Percentiles rank a stretch among this genome's conserved stretches.
phyloP scores from a whole-genome alignment of 371 early-diverging fungal species.

The Saksenaea oblongispora region DNA sequence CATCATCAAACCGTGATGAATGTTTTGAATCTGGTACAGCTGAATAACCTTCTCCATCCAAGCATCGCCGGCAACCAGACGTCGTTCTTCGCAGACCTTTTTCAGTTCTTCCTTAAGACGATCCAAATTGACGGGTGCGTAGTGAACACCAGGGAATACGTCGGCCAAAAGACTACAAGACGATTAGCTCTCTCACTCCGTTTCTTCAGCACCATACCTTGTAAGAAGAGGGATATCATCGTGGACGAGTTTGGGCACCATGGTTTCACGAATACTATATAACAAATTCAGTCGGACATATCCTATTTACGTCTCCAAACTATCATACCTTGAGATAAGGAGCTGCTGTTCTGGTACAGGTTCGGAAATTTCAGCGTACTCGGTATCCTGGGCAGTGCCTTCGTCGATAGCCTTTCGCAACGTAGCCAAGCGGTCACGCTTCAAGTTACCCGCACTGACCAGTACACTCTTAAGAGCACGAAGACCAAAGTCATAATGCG shows the following conservation, averaged over 20 bases:
- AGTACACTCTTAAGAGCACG: slow-evolving; percentile 99
- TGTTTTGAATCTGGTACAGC: slow-evolving; percentile 95
- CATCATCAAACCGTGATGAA: slow-evolving; percentile 99
- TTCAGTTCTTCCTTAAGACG: slow-evolving; percentile 76
- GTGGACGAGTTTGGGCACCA: slow-evolving; percentile 96
- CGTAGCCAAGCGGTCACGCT: slow-evolving; percentile 80
- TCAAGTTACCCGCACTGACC: slow-evolving; percentile 96
- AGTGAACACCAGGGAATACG: slow-evolving; percentile 95
- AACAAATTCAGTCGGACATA: neutral
- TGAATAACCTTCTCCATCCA: slow-evolving; percentile 98
- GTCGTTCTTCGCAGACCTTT: slow-evolving; percentile 78
- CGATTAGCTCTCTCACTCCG: neutral
- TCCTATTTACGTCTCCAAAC: neutral
- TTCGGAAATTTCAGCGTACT: slow-evolving; percentile 63
- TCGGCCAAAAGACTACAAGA: slow-evolving; percentile 77
- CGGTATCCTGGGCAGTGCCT: slow-evolving; percentile 42
- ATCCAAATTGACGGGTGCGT: slow-evolving; percentile 78
- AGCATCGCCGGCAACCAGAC: slow-evolving; percentile 72
- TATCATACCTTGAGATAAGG: slow-evolving; percentile 64
- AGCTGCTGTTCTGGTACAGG: slow-evolving; percentile 87
- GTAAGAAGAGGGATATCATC: slow-evolving; percentile 90
- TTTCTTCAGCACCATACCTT: slow-evolving; percentile 43
- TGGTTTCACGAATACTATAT: slow-evolving; percentile 94
- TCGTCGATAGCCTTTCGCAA: slow-evolving; percentile 47
- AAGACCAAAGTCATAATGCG: slow-evolving; percentile 99